Evolutionary conservation across 2,329 filamentous ascomycete genomes (phyloP).

Genomic region (Fusarium nurragi): DNA sequence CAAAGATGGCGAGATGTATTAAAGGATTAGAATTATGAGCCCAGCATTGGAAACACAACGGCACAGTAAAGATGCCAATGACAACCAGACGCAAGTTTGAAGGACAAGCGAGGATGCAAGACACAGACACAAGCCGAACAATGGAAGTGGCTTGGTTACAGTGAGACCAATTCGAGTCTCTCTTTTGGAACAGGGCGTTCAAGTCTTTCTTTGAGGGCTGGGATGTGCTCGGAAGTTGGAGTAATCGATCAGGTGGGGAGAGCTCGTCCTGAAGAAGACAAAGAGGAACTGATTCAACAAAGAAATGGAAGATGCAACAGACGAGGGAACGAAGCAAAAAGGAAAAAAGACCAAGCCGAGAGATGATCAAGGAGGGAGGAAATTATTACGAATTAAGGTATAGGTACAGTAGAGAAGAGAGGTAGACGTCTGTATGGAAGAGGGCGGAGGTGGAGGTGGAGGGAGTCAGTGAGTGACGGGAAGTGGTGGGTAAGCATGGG

Average conservation of each 20-base stretch:
- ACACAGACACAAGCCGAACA: constrained; percentile 24
- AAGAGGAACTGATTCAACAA: constrained; percentile 10
- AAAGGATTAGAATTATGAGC: constrained; percentile 46
- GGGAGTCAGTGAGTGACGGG: constrained; percentile 24
- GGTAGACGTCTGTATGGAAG: background rate
- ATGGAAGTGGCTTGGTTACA: constrained; percentile 36
- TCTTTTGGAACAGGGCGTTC: constrained; percentile 31
- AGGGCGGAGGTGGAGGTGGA: constrained; percentile 1
- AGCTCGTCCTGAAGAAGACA: constrained; percentile 11
- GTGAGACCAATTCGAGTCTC: constrained; percentile 22
- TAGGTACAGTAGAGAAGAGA: constrained; percentile 20
- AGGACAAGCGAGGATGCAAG: constrained; percentile 29
- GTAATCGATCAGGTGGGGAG: constrained; percentile 6
- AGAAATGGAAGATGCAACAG: constrained; percentile 10
- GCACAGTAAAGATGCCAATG: constrained; percentile 35
- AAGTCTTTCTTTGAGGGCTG: constrained; percentile 9
- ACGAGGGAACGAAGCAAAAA: constrained; percentile 20
- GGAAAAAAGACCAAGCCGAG: constrained; percentile 6
- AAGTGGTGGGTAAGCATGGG: constrained; percentile 24
- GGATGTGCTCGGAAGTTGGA: constrained; percentile 18
- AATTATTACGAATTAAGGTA: constrained; percentile 34
- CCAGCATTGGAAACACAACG: constrained; percentile 41
- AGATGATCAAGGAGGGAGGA: constrained; percentile 20
- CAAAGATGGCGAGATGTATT: constrained; percentile 38
- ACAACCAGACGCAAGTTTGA: constrained; percentile 25